phyloP scores from a whole-genome alignment of 2,329 filamentous ascomycete species.

The Microcera coccophila region DNA sequence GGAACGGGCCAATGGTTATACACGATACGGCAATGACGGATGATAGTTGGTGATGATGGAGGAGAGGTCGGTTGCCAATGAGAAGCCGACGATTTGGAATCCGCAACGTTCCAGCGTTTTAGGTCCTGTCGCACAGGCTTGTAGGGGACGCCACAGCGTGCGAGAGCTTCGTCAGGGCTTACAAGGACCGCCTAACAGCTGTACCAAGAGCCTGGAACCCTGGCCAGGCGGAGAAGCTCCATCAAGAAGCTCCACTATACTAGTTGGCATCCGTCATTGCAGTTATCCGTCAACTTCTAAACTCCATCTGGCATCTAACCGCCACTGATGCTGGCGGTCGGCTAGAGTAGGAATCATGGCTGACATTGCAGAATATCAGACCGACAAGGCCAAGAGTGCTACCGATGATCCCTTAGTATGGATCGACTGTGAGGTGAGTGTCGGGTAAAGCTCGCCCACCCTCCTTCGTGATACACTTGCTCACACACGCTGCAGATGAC shows the following conservation, averaged over 20 bases:
- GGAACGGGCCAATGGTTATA: background rate
- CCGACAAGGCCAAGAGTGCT: slow-evolving; percentile 23
- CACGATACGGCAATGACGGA: background rate
- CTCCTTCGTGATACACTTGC: slow-evolving; percentile 1
- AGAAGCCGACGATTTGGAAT: slow-evolving; percentile 20
- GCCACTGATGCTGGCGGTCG: too few species aligned
- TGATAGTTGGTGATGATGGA: slow-evolving; percentile 1
- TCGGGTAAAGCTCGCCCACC: background rate
- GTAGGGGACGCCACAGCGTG: background rate
- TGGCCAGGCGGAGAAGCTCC: too few species aligned
- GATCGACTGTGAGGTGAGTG: slow-evolving; percentile 66
- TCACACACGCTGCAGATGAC: slow-evolving; percentile 66
- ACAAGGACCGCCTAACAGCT: background rate
- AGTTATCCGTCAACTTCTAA: too few species aligned
- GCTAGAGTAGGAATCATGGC: slow-evolving; percentile 14
- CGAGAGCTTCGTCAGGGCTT: background rate
- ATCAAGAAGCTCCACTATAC: background rate
- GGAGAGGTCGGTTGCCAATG: slow-evolving; percentile 14
- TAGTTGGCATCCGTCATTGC: background rate
- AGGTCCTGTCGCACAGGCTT: slow-evolving; percentile 1
- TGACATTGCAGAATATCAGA: slow-evolving; percentile 9
- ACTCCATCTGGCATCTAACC: background rate
- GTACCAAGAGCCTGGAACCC: too few species aligned
- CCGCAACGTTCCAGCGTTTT: slow-evolving; percentile 29
- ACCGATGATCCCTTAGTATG: slow-evolving; percentile 67